phyloP scores from a whole-genome alignment of 768 basidiomycete genomes.

The Podaxis sp. region DNA sequence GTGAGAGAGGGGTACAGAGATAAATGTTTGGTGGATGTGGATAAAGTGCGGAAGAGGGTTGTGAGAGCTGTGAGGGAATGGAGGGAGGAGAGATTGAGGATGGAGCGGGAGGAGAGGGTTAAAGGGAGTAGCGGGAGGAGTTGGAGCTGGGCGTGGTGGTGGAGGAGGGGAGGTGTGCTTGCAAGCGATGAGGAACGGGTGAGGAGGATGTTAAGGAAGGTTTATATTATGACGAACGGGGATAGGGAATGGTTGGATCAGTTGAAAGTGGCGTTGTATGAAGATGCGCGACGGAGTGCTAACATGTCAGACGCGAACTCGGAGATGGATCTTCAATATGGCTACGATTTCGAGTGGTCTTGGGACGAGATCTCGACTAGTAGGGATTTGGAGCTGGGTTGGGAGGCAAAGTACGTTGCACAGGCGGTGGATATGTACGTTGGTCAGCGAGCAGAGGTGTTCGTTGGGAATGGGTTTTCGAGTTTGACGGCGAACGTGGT shows the following conservation, averaged over 20 bases:
- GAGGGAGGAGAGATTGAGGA: conserved; percentile 21
- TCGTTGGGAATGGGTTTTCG: conserved; percentile 68
- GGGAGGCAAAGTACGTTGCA: conserved; percentile 56
- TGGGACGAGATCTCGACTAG: conserved; percentile 57
- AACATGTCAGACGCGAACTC: background rate
- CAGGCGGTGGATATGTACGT: conserved; percentile 72
- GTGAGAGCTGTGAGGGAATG: conserved; percentile 29
- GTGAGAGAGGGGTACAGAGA: conserved; percentile 34
- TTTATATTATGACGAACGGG: conserved; percentile 72
- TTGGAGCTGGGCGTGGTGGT: conserved; percentile 6
- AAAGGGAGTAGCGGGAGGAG: background rate
- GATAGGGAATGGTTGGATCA: conserved; percentile 47
- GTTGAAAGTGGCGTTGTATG: conserved; percentile 39
- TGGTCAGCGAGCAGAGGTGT: conserved; percentile 59
- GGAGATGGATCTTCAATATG: background rate
- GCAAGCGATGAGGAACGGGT: background rate
- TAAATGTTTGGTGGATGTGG: conserved; percentile 54
- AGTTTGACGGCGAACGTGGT: conserved; percentile 37
- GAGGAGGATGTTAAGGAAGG: conserved; percentile 32
- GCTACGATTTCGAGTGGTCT: conserved; percentile 21
- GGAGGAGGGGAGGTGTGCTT: background rate
- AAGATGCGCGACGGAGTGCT: background rate
- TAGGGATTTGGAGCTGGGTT: conserved; percentile 49
- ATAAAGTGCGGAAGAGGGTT: conserved; percentile 48
- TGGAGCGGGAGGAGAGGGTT: conserved; percentile 1